Evolutionary conservation across 2,329 filamentous ascomycete species (phyloP), one percentile per base, ranked within the genome.

Genomic region (Fusarium miscanthi): DNA sequence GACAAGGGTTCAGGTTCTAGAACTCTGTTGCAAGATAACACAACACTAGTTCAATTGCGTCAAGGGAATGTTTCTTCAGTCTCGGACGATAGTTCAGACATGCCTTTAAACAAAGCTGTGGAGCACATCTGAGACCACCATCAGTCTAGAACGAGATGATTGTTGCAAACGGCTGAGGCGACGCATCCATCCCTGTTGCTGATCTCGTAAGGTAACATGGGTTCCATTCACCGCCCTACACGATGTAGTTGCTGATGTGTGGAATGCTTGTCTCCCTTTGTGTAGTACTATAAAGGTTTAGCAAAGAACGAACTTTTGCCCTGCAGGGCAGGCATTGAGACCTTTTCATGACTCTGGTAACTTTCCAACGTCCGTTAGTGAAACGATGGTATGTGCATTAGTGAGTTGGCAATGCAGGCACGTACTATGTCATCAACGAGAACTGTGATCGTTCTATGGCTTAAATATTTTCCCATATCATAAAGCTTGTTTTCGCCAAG

Each of bases 301-400:
- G 8, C 30, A 27, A 21, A 51, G 21, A 35, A 25, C 25, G 21
- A 14, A 16, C 19, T 25, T 17, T 9, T 25, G 37, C 46, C 35
- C n/a, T 46, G 41, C 21, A 40, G 37, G 41, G 31, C 27, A 23
- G 8, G n/a, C 21, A 19, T 58, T 23, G 25, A n/a, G 19, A 12
- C 31, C 30, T n/a, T n/a, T n/a, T 35, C 40, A 30, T 35, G 43
- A 42, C 30, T 59, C 23, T n/a, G 45, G 27, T 53, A 27, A 37
- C 21, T 46, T 52, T 37, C 41, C 51, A 69, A 68, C 56, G 49
- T 42, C 38, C 62, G 23, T 35, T 68, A 49, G 66, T 58, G 43
- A 40, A 63, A 51, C 41, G 12, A 63, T 21, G 51, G 25, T 21
- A 25, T 63, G 31, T 38, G 49, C 23, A 27, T 37, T 69, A 40